Conservation (phyloP, 2,329 filamentous ascomycete species). For the Tympanopsis confertula region DNA sequence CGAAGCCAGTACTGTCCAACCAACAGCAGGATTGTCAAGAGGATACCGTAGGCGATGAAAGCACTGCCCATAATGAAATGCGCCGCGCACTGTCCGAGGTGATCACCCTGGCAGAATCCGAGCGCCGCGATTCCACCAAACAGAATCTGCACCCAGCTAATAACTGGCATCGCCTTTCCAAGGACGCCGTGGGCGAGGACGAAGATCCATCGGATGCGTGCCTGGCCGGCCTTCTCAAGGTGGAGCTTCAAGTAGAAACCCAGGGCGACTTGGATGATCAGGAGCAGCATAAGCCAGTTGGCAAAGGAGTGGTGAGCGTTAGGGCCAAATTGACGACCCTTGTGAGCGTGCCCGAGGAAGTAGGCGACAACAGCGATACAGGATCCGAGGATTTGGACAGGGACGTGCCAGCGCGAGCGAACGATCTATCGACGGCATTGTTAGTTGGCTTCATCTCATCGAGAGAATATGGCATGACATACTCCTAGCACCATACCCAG, state of each 20-base stretch:
- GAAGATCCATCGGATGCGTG: constrained; percentile 60
- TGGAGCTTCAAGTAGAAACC: constrained; percentile 85
- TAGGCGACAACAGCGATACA: constrained; percentile 72
- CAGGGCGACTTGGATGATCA: constrained; percentile 65
- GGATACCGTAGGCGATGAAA: constrained; percentile 85
- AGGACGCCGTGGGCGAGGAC: constrained; percentile 68
- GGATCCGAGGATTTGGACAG: constrained; percentile 66
- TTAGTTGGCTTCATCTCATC: constrained; percentile 6
- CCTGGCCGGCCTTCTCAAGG: constrained; percentile 73
- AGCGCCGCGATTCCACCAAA: constrained; percentile 88
- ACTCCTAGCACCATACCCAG: constrained; percentile 91
- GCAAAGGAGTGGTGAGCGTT: constrained; percentile 79
- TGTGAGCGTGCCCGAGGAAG: constrained; percentile 82
- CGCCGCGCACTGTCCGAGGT: constrained; percentile 81
- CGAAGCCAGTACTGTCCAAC: constrained; percentile 82
- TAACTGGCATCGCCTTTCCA: constrained; percentile 76
- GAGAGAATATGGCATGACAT: constrained; percentile 21
- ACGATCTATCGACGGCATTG: constrained; percentile 48
- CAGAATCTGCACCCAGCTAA: constrained; percentile 86
- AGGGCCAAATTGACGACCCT: constrained; percentile 68
- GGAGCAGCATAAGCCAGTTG: constrained; percentile 66
- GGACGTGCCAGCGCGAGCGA: constrained; percentile 88
- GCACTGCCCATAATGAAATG: constrained; percentile 99
- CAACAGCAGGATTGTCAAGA: constrained; percentile 74
- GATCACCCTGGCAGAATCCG: constrained; percentile 86